phyloP scores from a whole-genome alignment of 352 stramenopile genomes.

The Aphanomyces euteiches region DNA sequence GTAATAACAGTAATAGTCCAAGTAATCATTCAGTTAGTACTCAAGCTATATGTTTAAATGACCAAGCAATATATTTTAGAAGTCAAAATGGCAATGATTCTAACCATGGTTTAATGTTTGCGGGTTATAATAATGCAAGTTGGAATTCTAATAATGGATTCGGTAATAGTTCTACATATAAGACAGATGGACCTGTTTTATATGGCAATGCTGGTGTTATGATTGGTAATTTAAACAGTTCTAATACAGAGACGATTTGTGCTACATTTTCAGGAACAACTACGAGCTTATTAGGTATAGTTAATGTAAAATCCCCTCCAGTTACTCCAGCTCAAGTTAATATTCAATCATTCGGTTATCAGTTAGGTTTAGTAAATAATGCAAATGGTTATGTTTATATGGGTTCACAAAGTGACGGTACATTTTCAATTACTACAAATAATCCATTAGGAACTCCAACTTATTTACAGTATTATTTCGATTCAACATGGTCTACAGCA shows the following conservation, averaged over 20 bases:
- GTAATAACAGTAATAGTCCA: slow-evolving; percentile 4
- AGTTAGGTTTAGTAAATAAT: background rate
- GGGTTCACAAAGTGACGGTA: background rate
- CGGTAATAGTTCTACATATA: background rate
- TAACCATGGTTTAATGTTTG: slow-evolving; percentile 8
- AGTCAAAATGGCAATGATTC: background rate
- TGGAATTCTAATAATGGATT: background rate
- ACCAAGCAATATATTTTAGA: slow-evolving; percentile 11
- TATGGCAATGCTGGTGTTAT: background rate
- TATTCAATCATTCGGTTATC: background rate
- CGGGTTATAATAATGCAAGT: background rate
- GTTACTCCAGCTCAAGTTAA: background rate
- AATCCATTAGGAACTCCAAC: background rate
- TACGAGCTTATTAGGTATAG: background rate
- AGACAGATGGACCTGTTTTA: background rate
- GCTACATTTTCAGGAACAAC: background rate
- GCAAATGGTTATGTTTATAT: background rate
- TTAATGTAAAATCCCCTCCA: slow-evolving; percentile 8
- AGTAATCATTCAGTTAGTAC: slow-evolving; percentile 7
- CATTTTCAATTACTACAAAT: background rate
- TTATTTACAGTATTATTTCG: background rate
- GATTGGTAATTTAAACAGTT: slow-evolving; percentile 1
- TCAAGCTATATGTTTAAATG: slow-evolving; percentile 13
- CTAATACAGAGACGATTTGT: background rate
- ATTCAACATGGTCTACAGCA: background rate